Conservation (phyloP, 768 basidiomycete genomes). For the Kwoniella sp. region DNA sequence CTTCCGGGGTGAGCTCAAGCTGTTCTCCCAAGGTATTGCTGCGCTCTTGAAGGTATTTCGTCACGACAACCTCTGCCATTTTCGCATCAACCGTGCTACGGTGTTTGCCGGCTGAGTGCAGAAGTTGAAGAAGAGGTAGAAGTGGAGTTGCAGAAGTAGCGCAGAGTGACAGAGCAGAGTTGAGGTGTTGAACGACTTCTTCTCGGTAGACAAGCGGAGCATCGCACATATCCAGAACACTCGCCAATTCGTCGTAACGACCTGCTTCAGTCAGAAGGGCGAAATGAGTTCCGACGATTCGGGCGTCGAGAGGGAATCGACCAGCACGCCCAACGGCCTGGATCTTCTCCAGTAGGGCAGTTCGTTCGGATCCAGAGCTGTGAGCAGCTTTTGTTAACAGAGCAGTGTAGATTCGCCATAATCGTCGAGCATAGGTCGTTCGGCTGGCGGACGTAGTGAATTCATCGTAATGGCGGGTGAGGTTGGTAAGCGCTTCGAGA, state of each 20-base stretch:
- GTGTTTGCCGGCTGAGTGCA: constrained; percentile 10
- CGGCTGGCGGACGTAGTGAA: constrained; percentile 1
- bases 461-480: neutral
- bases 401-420: constrained; percentile 16
- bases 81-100: neutral
- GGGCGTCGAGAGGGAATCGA: constrained; percentile 10
- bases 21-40: neutral
- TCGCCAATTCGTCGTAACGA: constrained; percentile 11
- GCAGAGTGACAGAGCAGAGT: neutral
- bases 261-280: constrained; percentile 10
- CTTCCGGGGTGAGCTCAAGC: constrained; percentile 9
- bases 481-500: neutral
- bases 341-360: constrained; percentile 3
- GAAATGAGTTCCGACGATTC: constrained; percentile 4
- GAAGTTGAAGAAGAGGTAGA: constrained; percentile 1
- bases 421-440: constrained; percentile 8
- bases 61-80: constrained; percentile 6
- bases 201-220: neutral
- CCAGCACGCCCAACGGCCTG: neutral
- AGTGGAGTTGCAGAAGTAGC: constrained; percentile 10
- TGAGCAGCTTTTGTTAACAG: constrained; percentile 6
- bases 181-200: neutral
- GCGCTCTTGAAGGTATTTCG: constrained; percentile 16
- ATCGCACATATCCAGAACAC: constrained; percentile 4
- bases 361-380: neutral